Evolutionary conservation across 768 basidiomycete genomes (phyloP).

Genomic region (Chalciporus piperatus): DNA sequence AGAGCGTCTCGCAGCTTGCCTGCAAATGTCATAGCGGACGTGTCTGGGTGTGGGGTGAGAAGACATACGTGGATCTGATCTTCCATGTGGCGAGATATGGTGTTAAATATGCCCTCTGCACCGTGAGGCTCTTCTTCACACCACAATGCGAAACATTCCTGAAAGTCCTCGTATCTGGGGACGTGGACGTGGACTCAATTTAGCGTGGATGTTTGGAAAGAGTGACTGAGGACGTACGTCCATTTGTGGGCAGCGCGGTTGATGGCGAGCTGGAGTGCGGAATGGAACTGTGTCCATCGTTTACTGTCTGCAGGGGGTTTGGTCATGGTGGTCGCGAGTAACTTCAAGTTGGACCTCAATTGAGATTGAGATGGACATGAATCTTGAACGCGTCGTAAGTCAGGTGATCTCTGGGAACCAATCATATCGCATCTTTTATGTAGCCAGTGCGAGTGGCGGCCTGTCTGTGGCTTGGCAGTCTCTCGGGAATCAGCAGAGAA

Average conservation of each 20-base stretch:
- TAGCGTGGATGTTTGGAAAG: not conserved
- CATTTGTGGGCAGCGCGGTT: conserved; percentile 52
- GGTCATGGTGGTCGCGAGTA: conserved; percentile 11
- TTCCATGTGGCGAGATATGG: conserved; percentile 71
- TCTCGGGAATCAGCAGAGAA: no score
- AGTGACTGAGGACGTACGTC: conserved; percentile 38
- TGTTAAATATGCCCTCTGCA: conserved; percentile 57
- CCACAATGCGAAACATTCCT: conserved; percentile 65
- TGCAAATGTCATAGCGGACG: conserved; percentile 20
- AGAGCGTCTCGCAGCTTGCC: conserved; percentile 68
- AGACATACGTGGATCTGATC: conserved; percentile 46
- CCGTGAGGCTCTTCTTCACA: conserved; percentile 65
- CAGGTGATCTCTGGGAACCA: conserved; percentile 18
- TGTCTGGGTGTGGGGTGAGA: no score
- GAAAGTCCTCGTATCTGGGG: conserved; percentile 47
- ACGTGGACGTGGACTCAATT: not conserved
- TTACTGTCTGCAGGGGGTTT: conserved; percentile 36
- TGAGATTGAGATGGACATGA: no score
- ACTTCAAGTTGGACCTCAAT: no score
- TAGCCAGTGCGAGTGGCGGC: no score
- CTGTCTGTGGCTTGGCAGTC: no score
- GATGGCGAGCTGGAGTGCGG: conserved; percentile 51
- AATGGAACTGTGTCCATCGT: conserved; percentile 50
- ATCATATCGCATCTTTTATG: no score
- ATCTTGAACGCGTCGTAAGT: conserved; percentile 1